Percentiles rank a stretch among this genome's conserved stretches.
These are phyloP conservation scores for Xylaria palmicola DNA, from an alignment of 495 filamentous ascomycete genomes.

Conservation along the genomic window DNA sequence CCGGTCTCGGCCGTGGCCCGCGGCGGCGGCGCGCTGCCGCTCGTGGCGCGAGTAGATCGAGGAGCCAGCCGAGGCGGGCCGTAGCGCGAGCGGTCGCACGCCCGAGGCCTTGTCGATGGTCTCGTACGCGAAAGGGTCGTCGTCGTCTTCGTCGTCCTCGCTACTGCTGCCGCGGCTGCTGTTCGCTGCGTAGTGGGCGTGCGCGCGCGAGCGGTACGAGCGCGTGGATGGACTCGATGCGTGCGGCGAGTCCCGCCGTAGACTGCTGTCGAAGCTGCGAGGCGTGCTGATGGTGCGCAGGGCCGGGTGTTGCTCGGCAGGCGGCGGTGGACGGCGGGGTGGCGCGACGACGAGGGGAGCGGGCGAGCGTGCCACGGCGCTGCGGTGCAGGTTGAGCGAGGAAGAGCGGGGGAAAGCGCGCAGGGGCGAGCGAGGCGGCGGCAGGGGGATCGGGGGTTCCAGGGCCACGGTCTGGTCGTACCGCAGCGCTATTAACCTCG, in stretches of 20 bases:
- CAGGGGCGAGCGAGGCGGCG: conserved; percentile 36
- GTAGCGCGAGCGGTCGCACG: conserved; percentile 23
- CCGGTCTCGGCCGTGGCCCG: background rate
- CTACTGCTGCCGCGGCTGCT: no score
- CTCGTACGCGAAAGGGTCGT: conserved; percentile 30
- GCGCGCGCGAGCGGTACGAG: conserved; percentile 45
- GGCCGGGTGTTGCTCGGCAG: conserved; percentile 47
- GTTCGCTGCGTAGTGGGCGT: conserved; percentile 45
- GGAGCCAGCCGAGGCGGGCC: conserved; percentile 22
- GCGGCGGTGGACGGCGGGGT: conserved; percentile 43
- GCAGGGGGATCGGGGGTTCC: conserved; percentile 55
- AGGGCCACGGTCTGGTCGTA: conserved; percentile 57
- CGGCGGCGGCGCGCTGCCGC: background rate
- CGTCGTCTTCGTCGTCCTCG: conserved; percentile 29
- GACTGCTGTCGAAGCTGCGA: conserved; percentile 25
- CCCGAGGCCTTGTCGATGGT: conserved; percentile 31
- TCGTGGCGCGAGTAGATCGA: conserved; percentile 25
- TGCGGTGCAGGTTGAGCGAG: conserved; percentile 21
- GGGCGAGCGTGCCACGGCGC: conserved; percentile 4
- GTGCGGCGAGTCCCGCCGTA: conserved; percentile 55
- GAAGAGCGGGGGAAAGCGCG: conserved; percentile 31
- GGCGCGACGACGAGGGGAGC: conserved; percentile 31
- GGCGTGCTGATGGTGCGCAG: conserved; percentile 39
- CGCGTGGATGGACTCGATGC: conserved; percentile 46
- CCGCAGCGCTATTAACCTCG: conserved; percentile 49